These are phyloP conservation scores for Chalaropsis thielavioides DNA, from an alignment of 2,329 filamentous ascomycete genomes.

Conservation along the genomic window DNA sequence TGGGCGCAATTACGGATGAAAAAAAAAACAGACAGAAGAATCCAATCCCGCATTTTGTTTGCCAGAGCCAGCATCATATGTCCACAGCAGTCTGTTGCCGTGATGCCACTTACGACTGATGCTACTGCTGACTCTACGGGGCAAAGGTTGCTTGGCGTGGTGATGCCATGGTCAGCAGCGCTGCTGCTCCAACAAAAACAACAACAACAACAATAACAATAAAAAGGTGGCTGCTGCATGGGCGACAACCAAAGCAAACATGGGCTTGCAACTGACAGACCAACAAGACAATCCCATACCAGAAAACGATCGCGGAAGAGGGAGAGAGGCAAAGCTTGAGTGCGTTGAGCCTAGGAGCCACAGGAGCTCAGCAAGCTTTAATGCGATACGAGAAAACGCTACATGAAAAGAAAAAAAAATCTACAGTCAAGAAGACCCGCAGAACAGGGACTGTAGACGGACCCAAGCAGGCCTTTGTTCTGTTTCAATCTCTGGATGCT, in stretches of 20 bases:
- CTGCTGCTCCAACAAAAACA: background rate
- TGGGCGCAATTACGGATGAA: background rate
- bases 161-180: constrained; percentile 1
- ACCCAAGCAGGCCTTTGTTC: constrained; percentile 1
- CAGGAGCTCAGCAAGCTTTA: background rate
- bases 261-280: background rate
- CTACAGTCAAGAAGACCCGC: background rate
- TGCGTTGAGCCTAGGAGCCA: constrained; percentile 30
- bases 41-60: background rate
- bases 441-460: background rate
- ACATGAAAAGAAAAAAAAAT: constrained; percentile 24
- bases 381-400: constrained; percentile 1
- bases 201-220: constrained; percentile 21
- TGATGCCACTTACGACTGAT: background rate
- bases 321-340: constrained; percentile 11
- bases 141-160: background rate
- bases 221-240: background rate
- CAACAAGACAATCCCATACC: background rate
- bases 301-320: background rate
- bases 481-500: background rate
- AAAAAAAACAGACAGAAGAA: background rate
- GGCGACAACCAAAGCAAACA: too few species aligned
- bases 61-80: background rate
- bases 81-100: background rate
- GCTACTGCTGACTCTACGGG: background rate